These are phyloP conservation scores for Termitomyces sp. DNA, from an alignment of 768 basidiomycete genomes.

Conservation along the genomic window DNA sequence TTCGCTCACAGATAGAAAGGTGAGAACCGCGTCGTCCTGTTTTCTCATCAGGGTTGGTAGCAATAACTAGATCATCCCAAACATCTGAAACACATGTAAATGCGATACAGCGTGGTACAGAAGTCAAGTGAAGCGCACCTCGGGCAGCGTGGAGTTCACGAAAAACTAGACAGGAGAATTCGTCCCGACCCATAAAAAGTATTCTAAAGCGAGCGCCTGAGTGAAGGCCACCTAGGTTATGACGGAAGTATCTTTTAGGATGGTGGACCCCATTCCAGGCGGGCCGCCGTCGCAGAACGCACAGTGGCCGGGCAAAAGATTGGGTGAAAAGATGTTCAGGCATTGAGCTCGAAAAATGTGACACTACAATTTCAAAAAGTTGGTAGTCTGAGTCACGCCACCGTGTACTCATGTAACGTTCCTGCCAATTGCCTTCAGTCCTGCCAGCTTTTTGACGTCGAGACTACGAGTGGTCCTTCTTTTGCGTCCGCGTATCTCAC, in stretches of 20 bases:
- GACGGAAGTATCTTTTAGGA: neutral
- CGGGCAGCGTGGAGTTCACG: slow-evolving; percentile 56
- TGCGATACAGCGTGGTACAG: neutral
- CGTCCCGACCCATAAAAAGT: slow-evolving; percentile 86
- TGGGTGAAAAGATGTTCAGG: neutral
- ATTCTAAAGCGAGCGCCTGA: slow-evolving; percentile 53
- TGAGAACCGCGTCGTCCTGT: slow-evolving; percentile 60
- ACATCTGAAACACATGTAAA: slow-evolving; percentile 53
- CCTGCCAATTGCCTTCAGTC: too few relatives aligned
- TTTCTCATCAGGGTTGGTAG: slow-evolving; percentile 68
- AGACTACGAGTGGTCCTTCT: neutral
- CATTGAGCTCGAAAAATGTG: neutral
- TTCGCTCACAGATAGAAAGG: slow-evolving; percentile 54
- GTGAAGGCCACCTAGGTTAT: neutral
- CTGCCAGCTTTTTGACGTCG: slow-evolving; percentile 3
- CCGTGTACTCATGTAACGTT: too few relatives aligned
- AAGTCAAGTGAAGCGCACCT: slow-evolving; percentile 40
- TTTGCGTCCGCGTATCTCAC: neutral
- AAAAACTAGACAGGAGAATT: slow-evolving; percentile 80
- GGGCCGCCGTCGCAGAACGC: neutral
- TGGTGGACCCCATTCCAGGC: neutral
- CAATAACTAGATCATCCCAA: slow-evolving; percentile 67
- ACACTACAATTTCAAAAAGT: too few relatives aligned
- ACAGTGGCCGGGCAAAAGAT: neutral
- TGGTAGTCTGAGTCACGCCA: neutral